phyloP scores from a whole-genome alignment of 495 filamentous ascomycete species.

The Trichocladium uniseriatum region DNA sequence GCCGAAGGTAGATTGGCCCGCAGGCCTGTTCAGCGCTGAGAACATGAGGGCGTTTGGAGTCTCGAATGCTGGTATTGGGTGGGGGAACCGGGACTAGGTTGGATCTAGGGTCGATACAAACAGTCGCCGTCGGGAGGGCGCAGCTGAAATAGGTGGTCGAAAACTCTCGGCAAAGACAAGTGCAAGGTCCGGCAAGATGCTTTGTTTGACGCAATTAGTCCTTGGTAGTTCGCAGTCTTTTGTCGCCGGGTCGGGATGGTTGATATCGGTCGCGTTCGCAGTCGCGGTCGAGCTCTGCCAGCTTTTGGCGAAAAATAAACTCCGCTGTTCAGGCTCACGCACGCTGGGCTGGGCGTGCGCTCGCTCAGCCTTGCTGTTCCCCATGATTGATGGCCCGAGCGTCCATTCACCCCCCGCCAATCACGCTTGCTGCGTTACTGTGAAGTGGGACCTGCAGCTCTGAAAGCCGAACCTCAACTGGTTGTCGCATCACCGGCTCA shows the following conservation, averaged over 20 bases:
- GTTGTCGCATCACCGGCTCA: constrained; percentile 18
- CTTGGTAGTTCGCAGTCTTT: too few relatives aligned
- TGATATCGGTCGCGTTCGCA: background rate
- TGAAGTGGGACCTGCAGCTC: constrained; percentile 15
- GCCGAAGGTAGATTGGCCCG: constrained; percentile 21
- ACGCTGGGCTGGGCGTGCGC: too few relatives aligned
- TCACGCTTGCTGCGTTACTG: background rate
- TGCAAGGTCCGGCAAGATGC: too few relatives aligned
- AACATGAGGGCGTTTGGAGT: constrained; percentile 11
- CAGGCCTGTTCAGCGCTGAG: constrained; percentile 12
- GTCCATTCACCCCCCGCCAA: constrained; percentile 12
- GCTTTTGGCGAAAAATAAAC: constrained; percentile 11
- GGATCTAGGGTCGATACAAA: background rate
- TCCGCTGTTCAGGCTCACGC: background rate
- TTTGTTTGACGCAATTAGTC: too few relatives aligned
- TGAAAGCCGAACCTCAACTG: constrained; percentile 22
- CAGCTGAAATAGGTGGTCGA: background rate
- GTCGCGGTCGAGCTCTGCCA: background rate
- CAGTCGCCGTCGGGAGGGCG: background rate
- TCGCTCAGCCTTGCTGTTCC: background rate
- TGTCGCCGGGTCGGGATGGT: too few relatives aligned
- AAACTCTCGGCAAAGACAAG: too few relatives aligned
- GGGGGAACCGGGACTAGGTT: background rate
- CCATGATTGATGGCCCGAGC: constrained; percentile 4
- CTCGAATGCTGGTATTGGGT: background rate